These are phyloP conservation scores for Entonaema liquescens DNA, from an alignment of 495 filamentous ascomycete species.

Conservation along the genomic window DNA sequence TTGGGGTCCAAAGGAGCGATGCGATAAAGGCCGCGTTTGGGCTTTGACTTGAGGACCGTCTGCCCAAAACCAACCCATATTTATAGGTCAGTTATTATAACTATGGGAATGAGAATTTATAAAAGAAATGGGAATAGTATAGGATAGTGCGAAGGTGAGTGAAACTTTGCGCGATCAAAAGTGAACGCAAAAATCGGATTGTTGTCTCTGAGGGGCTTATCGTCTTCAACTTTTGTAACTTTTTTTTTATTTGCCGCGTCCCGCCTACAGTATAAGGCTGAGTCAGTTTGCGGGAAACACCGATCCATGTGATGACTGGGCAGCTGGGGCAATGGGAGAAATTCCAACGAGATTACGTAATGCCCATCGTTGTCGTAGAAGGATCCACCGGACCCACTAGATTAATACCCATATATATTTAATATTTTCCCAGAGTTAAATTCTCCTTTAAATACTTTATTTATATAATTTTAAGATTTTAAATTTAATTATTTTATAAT, in stretches of 20 bases:
- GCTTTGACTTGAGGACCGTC: constrained; percentile 64
- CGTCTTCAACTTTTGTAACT: constrained; percentile 8
- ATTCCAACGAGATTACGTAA: constrained; percentile 12
- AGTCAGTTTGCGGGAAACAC: constrained; percentile 19
- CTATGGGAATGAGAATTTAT: neutral
- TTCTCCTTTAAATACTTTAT: too few relatives aligned
- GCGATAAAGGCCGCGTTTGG: constrained; percentile 41
- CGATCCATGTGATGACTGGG: constrained; percentile 3
- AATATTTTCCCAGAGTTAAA: too few relatives aligned
- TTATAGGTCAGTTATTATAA: constrained; percentile 8
- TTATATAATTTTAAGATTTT: too few relatives aligned
- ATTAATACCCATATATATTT: too few relatives aligned
- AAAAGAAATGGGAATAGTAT: neutral
- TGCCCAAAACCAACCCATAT: constrained; percentile 99
- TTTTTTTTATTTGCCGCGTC: constrained; percentile 36
- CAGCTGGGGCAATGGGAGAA: constrained; percentile 2
- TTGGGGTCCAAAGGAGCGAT: constrained; percentile 31
- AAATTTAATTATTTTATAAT: too few relatives aligned
- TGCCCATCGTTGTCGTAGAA: too few relatives aligned
- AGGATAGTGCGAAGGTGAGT: neutral
- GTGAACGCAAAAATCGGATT: neutral
- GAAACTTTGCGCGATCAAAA: neutral
- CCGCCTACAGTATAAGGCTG: constrained; percentile 14
- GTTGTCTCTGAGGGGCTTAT: constrained; percentile 10
- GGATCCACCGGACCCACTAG: too few relatives aligned